A percentile compares a stretch with the other conserved stretches of the same genome.
Conservation (phyloP, 257 asterid genomes). For the Cordia subcordata region DNA sequence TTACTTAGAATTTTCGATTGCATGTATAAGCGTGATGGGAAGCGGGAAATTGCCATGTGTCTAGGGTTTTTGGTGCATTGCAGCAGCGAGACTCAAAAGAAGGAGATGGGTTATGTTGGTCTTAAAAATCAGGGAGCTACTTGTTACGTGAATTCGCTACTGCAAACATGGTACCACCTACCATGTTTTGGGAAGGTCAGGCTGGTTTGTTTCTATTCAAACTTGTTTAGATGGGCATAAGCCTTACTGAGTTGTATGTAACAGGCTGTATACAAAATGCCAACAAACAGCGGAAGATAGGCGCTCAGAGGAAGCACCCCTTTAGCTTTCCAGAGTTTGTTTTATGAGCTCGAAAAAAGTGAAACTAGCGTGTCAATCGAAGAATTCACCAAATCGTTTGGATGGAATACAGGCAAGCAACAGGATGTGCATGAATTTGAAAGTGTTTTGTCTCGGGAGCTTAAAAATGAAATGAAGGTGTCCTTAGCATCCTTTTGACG, state of each 20-base stretch:
- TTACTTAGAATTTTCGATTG: constrained; percentile 12
- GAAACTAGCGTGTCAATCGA: constrained; percentile 94
- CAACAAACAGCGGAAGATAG: constrained; percentile 96
- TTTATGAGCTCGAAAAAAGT: constrained; percentile 90
- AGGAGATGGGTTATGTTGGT: constrained; percentile 33
- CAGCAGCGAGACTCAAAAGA: constrained; percentile 76
- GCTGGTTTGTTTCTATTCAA: not conserved
- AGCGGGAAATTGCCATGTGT: constrained; percentile 39
- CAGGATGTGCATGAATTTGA: constrained; percentile 98
- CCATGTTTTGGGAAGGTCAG: constrained; percentile 19
- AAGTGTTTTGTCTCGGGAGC: constrained; percentile 87
- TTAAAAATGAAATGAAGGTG: constrained; percentile 99
- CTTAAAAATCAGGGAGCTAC: constrained; percentile 23
- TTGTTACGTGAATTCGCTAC: constrained; percentile 18
- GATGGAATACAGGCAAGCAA: constrained; percentile 99
- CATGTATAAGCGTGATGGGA: constrained; percentile 8
- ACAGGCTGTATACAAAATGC: constrained; percentile 99
- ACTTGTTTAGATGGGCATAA: constrained; percentile 11
- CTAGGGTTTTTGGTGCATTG: constrained; percentile 61
- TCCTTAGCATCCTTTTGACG: too few species aligned
- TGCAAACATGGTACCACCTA: constrained; percentile 18
- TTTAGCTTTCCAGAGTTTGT: constrained; percentile 92
- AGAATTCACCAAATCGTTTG: constrained; percentile 96
- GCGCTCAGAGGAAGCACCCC: constrained; percentile 98
- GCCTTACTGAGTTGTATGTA: constrained; percentile 15